phyloP scores from a whole-genome alignment of 352 stramenopile species.

The Globisporangium canariense region DNA sequence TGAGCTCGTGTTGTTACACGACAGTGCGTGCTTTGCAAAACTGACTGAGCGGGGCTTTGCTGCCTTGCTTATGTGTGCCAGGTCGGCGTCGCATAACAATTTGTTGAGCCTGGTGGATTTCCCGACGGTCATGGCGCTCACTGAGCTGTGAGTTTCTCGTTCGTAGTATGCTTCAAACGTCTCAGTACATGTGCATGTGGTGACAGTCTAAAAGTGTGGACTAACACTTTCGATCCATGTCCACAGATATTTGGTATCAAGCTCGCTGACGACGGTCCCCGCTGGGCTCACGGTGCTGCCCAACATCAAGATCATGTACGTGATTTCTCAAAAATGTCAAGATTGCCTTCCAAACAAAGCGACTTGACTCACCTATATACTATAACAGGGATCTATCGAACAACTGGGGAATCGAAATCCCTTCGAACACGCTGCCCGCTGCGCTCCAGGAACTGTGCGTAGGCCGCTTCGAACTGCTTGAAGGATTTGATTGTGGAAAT shows the following conservation, averaged over 20 bases:
- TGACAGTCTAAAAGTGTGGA: neutral
- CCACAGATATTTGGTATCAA: conserved; percentile 11
- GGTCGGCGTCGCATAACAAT: conserved; percentile 17
- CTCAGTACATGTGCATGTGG: no score
- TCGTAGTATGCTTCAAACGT: neutral
- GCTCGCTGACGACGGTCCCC: conserved; percentile 4
- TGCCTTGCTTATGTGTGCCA: neutral
- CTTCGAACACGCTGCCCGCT: conserved; percentile 17
- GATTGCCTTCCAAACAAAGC: neutral
- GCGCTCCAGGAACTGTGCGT: conserved; percentile 15
- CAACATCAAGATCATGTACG: conserved; percentile 20
- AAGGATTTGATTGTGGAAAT: neutral
- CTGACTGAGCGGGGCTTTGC: neutral
- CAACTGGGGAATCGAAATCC: conserved; percentile 13
- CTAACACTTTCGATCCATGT: neutral
- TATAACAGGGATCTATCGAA: conserved; percentile 13
- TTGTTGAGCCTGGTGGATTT: conserved; percentile 6
- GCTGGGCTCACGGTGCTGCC: conserved; percentile 14
- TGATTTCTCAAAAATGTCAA: neutral
- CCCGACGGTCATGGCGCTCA: conserved; percentile 14
- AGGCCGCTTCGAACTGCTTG: no score
- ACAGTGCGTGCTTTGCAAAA: no score
- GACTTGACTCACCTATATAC: neutral
- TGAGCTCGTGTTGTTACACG: neutral
- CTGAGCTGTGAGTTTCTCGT: conserved; percentile 7